Evolutionary conservation across 2,329 filamentous ascomycete species (phyloP).

Genomic region (Parascedosporium putredinis): DNA sequence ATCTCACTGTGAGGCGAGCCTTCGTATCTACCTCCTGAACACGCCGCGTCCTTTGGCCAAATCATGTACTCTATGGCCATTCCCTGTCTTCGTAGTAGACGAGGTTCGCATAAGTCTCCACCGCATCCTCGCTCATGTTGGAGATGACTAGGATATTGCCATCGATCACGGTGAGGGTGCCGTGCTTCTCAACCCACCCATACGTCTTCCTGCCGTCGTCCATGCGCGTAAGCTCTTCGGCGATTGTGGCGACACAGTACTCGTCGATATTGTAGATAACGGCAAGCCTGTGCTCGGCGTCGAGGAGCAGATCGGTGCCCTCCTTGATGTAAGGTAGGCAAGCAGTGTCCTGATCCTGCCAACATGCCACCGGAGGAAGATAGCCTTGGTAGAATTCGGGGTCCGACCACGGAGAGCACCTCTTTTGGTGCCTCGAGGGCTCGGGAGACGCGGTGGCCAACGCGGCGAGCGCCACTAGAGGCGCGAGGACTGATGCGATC

Average conservation of each 20-base stretch:
- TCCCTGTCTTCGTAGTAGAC: neutral
- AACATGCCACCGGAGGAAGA: slow-evolving; percentile 18
- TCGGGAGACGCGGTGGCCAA: slow-evolving; percentile 1
- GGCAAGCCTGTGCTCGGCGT: slow-evolving; percentile 12
- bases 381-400: slow-evolving; percentile 14
- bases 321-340: slow-evolving; percentile 13
- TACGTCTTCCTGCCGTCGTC: slow-evolving; percentile 15
- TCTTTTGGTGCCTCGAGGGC: slow-evolving; percentile 9
- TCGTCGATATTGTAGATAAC: slow-evolving; percentile 15
- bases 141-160: slow-evolving; percentile 15
- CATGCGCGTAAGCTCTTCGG: slow-evolving; percentile 15
- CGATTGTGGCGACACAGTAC: slow-evolving; percentile 14
- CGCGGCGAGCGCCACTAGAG: neutral
- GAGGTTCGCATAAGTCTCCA: slow-evolving; percentile 9
- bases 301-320: slow-evolving; percentile 14
- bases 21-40: no score
- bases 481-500: neutral
- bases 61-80: no score
- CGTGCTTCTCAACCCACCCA: slow-evolving; percentile 15
- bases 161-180: slow-evolving; percentile 13
- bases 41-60: no score
- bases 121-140: slow-evolving; percentile 13
- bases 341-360: slow-evolving; percentile 15
- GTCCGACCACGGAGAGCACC: slow-evolving; percentile 16
- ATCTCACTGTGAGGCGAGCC: no score